Conservation (phyloP, 202 grass and related monocot genomes). For the Setaria viridis region DNA sequence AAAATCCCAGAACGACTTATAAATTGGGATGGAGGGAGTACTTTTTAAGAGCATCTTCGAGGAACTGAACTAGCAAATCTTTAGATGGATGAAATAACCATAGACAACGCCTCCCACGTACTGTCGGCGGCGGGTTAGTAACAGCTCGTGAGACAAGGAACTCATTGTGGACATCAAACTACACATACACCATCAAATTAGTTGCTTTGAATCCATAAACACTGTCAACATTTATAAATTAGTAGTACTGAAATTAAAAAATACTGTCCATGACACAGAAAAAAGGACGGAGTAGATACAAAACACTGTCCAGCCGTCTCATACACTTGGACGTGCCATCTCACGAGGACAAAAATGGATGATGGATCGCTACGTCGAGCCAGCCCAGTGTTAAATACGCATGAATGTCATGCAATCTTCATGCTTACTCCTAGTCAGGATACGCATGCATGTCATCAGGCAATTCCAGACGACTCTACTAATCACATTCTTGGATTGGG, state of each 20-base stretch:
- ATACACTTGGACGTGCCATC: background rate
- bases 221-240: background rate
- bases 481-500: background rate
- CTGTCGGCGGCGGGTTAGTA: background rate
- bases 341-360: background rate
- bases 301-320: background rate
- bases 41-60: too few relatives aligned
- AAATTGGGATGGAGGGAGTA: too few relatives aligned
- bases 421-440: background rate
- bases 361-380: constrained; percentile 11
- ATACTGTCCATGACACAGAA: background rate
- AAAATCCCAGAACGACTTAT: too few relatives aligned
- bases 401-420: background rate
- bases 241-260: background rate
- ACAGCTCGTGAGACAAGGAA: background rate
- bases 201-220: background rate
- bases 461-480: background rate
- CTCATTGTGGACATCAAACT: background rate
- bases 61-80: too few relatives aligned
- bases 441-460: background rate
- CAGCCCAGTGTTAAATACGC: background rate
- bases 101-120: too few relatives aligned
- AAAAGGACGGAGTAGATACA: background rate
- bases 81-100: too few relatives aligned
- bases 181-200: background rate